Evolutionary conservation across 2,329 filamentous ascomycete genomes (phyloP).

Genomic region (Shiraia bambusicola): DNA sequence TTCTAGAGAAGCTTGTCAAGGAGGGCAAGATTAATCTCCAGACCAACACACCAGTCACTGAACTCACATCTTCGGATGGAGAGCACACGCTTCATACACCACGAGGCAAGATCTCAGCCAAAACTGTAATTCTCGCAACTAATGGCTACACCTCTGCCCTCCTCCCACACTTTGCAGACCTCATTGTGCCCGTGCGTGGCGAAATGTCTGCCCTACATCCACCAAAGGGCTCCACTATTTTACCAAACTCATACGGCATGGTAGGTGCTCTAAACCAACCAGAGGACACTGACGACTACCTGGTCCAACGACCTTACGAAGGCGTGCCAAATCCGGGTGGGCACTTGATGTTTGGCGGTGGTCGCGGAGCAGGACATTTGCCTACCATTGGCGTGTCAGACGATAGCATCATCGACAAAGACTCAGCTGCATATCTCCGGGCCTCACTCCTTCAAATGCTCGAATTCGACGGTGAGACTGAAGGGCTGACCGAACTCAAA

Average conservation of each 20-base stretch:
- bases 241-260: slow-evolving; percentile 67
- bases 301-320: slow-evolving; percentile 65
- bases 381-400: slow-evolving; percentile 60
- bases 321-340: slow-evolving; percentile 47
- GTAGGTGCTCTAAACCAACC: slow-evolving; percentile 52
- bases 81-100: slow-evolving; percentile 66
- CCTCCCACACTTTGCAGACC: slow-evolving; percentile 65
- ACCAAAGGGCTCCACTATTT: slow-evolving; percentile 46
- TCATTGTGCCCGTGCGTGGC: slow-evolving; percentile 76
- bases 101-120: slow-evolving; percentile 65
- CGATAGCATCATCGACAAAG: slow-evolving; percentile 60
- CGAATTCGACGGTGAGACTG: slow-evolving; percentile 38
- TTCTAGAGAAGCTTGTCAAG: slow-evolving; percentile 62
- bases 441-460: slow-evolving; percentile 43
- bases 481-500: slow-evolving; percentile 47
- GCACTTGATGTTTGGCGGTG: slow-evolving; percentile 72
- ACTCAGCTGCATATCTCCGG: slow-evolving; percentile 59
- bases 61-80: slow-evolving; percentile 28
- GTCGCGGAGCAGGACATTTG: slow-evolving; percentile 54
- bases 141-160: slow-evolving; percentile 83
- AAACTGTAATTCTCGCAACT: slow-evolving; percentile 72
- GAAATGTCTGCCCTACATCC: slow-evolving; percentile 69
- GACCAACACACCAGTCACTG: slow-evolving; percentile 66
- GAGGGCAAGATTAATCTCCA: slow-evolving; percentile 66
- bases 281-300: slow-evolving; percentile 65